A percentile compares a stretch with the other conserved stretches of the same genome.
Conservation (phyloP, 257 asterid genomes). For the Galeopsis tetrahit region DNA sequence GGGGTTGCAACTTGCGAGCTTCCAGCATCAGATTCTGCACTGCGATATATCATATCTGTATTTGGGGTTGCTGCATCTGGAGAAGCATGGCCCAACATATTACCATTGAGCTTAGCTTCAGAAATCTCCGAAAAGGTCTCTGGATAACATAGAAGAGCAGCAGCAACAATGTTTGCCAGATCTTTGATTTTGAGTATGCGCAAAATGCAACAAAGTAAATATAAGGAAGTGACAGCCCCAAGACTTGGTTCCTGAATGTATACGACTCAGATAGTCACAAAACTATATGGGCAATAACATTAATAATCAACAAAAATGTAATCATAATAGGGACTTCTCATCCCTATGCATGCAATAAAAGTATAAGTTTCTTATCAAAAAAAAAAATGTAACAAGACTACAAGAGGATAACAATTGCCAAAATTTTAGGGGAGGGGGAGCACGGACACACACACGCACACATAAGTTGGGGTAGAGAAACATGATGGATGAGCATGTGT, state of each 20-base stretch:
- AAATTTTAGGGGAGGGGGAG: slow-evolving; percentile 6
- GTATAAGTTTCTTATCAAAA: no score
- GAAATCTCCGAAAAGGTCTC: slow-evolving; percentile 51
- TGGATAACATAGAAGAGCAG: slow-evolving; percentile 76
- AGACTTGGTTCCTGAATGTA: slow-evolving; percentile 70
- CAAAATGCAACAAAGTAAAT: slow-evolving; percentile 95
- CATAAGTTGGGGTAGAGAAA: slow-evolving; percentile 22
- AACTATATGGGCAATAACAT: slow-evolving; percentile 19
- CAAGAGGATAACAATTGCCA: slow-evolving; percentile 22
- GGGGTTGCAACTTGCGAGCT: slow-evolving; percentile 45
- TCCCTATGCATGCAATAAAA: no score
- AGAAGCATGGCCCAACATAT: slow-evolving; percentile 43
- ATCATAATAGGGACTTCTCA: no score
- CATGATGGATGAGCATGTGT: slow-evolving; percentile 34
- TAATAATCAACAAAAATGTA: slow-evolving; percentile 20
- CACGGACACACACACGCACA: neutral
- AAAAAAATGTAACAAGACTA: slow-evolving; percentile 26
- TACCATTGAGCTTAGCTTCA: slow-evolving; percentile 72
- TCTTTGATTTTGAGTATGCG: slow-evolving; percentile 97
- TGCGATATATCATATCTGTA: slow-evolving; percentile 36
- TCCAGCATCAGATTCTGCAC: slow-evolving; percentile 41
- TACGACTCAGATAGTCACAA: slow-evolving; percentile 41
- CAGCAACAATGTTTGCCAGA: slow-evolving; percentile 88
- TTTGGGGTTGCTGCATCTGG: slow-evolving; percentile 43
- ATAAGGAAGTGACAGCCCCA: slow-evolving; percentile 77